Base-by-base conservation (phyloP, 2,329 filamentous ascomycete species). In the Neonectria ditissima region DNA sequence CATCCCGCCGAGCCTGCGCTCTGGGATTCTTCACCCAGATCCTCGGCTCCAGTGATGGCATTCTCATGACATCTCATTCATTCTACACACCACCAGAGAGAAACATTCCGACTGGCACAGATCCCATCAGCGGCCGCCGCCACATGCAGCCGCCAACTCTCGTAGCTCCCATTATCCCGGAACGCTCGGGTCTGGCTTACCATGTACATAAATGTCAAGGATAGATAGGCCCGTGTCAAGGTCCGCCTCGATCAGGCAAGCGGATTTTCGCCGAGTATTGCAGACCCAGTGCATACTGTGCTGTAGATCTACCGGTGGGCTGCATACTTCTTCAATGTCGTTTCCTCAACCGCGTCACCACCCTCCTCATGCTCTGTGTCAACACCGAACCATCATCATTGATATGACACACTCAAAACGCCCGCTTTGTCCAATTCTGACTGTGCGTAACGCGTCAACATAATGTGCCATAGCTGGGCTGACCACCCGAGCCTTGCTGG, bases 101-200 rank as follows among this genome's bases (percentile, higher is more conserved):
- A 13, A 44, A 37, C 51, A 22, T 52, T 32, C 47, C 64, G 54
- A 62, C 54, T 59, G 50, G 53, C 43, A 59, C 45, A 18, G 59
- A 22, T 66, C 26, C 54, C 53, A 41, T 28, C 45, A 55, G 59
- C 53, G 26, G 59, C 53, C 58, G 48, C 55, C 56, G 32, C 41
- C 44, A 18, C 44, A 44, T 61, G 50, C 34, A 39, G 20, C 44
- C 44, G 28, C 61, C n/a, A 56, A 59, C 53, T n/a, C 59, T 55
- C 34, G 22, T 16, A 22, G 28, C 53, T 48, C 43, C 55, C 51
- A 48, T 24, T 26, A 55, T 48, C 44, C 53, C 69, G 69, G 69
- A 69, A 70, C 53, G 30, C 59, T 41, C 69, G 69, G 69, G 50
- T 58, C 47, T 14, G 58, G 65, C 69, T 70, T 62, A 69, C 61